Conservation (phyloP, 257 asterid species). For the Prunella vulgaris region DNA sequence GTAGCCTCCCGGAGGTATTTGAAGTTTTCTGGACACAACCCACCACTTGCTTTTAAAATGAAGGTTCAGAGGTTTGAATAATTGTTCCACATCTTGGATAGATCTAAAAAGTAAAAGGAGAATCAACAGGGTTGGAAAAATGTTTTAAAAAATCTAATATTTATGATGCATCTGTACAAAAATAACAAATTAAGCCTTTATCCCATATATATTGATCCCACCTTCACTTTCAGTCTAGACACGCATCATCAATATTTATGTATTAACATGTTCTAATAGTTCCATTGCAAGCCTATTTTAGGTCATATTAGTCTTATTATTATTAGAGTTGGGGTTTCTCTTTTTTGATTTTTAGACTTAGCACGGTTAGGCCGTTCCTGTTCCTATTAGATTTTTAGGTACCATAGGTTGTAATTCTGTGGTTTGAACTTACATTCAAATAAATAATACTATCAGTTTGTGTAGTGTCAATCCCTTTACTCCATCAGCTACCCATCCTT, state of each 20-base stretch:
- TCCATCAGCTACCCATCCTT: no score
- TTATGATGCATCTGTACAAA: background rate
- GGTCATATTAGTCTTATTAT: no score
- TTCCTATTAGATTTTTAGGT: no score
- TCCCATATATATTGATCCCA: background rate
- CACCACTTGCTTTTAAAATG: conserved; percentile 75
- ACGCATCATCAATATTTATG: background rate
- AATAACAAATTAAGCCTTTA: background rate
- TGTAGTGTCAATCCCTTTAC: no score
- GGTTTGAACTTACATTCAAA: no score
- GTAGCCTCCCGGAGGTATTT: conserved; percentile 70
- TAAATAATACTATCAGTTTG: no score
- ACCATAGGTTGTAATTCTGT: no score
- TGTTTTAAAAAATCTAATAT: background rate
- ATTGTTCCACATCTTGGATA: conserved; percentile 37
- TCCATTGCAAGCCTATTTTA: no score
- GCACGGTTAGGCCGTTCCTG: no score
- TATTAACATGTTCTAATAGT: no score
- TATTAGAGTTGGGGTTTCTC: no score
- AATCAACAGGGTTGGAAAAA: background rate
- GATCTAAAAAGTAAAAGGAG: conserved; percentile 29
- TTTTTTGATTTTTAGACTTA: no score
- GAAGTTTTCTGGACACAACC: conserved; percentile 49
- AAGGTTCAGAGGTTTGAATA: conserved; percentile 56
- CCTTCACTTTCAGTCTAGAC: background rate